A percentile compares a stretch with the other conserved stretches of the same genome.
Conservation (phyloP, 495 filamentous ascomycete genomes). For the Lepidopterella palustris region DNA sequence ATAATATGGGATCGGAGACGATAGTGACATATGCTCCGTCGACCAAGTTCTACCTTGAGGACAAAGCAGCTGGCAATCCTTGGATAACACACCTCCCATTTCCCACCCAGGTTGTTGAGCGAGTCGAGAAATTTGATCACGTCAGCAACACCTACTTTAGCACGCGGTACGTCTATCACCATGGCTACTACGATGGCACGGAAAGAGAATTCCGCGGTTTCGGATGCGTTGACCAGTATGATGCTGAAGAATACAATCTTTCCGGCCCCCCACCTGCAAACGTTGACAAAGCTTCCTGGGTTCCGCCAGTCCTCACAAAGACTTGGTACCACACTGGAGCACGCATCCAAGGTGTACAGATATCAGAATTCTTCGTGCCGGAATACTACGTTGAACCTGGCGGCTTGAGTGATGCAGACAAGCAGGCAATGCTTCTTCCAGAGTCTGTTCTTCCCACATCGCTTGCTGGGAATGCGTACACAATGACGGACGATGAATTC, state of each 20-base stretch:
- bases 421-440: too few species aligned
- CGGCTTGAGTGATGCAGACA: not conserved
- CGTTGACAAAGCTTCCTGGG: not conserved
- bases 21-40: constrained; percentile 29
- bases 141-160: constrained; percentile 12
- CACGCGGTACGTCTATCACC: constrained; percentile 32
- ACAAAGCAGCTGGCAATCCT: constrained; percentile 23
- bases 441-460: not conserved
- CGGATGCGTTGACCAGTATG: constrained; percentile 33
- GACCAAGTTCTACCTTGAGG: constrained; percentile 31
- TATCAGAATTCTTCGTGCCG: not conserved
- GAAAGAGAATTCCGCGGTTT: constrained; percentile 40
- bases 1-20: constrained; percentile 24
- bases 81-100: constrained; percentile 36
- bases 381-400: not conserved
- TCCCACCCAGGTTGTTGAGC: constrained; percentile 30
- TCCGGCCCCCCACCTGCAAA: not conserved
- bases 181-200: constrained; percentile 36
- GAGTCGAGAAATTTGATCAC: constrained; percentile 15
- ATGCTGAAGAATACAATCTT: constrained; percentile 23
- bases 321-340: constrained; percentile 27
- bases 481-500: constrained; percentile 10
- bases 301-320: constrained; percentile 21
- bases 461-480: not conserved
- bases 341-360: not conserved